phyloP scores from a whole-genome alignment of 805 yeast genomes.

The Spathaspora arborariae region DNA sequence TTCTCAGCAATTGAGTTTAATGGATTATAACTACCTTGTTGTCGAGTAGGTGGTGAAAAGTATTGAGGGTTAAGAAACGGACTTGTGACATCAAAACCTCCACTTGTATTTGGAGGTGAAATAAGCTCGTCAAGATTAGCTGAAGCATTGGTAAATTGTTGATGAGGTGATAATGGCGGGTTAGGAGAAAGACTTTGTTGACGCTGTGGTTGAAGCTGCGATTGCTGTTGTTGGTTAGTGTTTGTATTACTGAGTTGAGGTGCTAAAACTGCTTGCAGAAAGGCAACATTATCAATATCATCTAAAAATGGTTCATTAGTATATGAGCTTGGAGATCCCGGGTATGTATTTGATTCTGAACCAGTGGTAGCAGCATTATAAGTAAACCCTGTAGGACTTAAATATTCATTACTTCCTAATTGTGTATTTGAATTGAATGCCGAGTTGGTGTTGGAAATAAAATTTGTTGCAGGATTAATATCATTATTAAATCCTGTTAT shows the following conservation, averaged over 20 bases:
- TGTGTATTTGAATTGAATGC: constrained; percentile 5
- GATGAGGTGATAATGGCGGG: constrained; percentile 5
- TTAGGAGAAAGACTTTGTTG: constrained; percentile 3
- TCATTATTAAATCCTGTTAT: constrained; percentile 1
- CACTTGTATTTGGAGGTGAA: constrained; percentile 21
- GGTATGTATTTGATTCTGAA: constrained; percentile 2
- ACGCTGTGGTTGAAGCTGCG: neutral
- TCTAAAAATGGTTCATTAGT: constrained; percentile 31
- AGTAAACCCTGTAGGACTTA: constrained; percentile 9
- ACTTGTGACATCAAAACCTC: constrained; percentile 3
- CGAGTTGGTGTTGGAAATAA: constrained; percentile 3
- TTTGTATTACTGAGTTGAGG: constrained; percentile 6
- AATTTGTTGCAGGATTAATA: neutral
- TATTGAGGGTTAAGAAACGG: constrained; percentile 34
- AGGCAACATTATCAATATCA: constrained; percentile 17
- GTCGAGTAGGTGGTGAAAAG: constrained; percentile 35
- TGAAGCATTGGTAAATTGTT: constrained; percentile 13
- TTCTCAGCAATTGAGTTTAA: constrained; percentile 33
- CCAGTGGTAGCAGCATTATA: constrained; percentile 2
- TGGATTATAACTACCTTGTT: constrained; percentile 17
- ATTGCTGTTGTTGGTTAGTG: neutral
- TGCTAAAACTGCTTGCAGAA: constrained; percentile 6
- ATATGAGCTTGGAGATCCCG: constrained; percentile 13
- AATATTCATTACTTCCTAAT: constrained; percentile 5
- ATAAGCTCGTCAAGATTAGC: constrained; percentile 35